These are phyloP conservation scores for Xylaria venustula DNA, from an alignment of 495 filamentous ascomycete genomes.

Conservation along the genomic window DNA sequence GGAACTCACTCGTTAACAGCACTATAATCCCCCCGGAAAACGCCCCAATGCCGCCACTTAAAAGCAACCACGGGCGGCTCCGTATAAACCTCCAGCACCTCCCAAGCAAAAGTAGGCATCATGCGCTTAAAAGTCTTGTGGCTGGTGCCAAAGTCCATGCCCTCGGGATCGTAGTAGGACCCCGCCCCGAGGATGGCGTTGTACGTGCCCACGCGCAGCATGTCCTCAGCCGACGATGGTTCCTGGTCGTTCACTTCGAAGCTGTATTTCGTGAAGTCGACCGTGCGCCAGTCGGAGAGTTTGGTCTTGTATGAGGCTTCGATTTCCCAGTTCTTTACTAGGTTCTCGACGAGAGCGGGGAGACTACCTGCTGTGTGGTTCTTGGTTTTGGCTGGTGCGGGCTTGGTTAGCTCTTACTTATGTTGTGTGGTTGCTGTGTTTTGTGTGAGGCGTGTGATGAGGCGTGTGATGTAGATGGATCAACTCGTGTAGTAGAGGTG, in stretches of 20 bases:
- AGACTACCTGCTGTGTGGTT: conserved; percentile 56
- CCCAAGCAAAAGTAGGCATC: conserved; percentile 71
- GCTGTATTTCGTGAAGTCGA: conserved; percentile 53
- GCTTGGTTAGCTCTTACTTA: conserved; percentile 2
- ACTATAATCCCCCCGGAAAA: conserved; percentile 63
- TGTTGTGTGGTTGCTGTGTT: too few relatives aligned
- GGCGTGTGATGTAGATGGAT: not conserved
- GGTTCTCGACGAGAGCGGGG: conserved; percentile 60
- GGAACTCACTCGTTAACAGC: conserved; percentile 55
- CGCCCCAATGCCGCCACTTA: conserved; percentile 65
- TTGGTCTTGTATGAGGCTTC: conserved; percentile 64
- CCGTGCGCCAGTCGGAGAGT: conserved; percentile 62
- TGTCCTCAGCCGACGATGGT: conserved; percentile 56
- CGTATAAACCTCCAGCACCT: conserved; percentile 64
- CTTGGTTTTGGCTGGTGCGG: conserved; percentile 48
- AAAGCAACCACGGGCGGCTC: conserved; percentile 60
- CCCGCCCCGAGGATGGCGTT: conserved; percentile 62
- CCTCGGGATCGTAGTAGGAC: conserved; percentile 59
- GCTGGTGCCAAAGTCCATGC: conserved; percentile 55
- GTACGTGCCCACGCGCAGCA: conserved; percentile 66
- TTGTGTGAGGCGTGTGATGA: too few relatives aligned
- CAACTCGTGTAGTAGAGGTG: too few relatives aligned
- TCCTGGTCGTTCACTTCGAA: conserved; percentile 62
- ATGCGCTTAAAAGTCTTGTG: conserved; percentile 69
- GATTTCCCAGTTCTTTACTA: conserved; percentile 72